phyloP scores from a whole-genome alignment of 2,329 filamentous ascomycete genomes.

The Epichloe gansuensis region DNA sequence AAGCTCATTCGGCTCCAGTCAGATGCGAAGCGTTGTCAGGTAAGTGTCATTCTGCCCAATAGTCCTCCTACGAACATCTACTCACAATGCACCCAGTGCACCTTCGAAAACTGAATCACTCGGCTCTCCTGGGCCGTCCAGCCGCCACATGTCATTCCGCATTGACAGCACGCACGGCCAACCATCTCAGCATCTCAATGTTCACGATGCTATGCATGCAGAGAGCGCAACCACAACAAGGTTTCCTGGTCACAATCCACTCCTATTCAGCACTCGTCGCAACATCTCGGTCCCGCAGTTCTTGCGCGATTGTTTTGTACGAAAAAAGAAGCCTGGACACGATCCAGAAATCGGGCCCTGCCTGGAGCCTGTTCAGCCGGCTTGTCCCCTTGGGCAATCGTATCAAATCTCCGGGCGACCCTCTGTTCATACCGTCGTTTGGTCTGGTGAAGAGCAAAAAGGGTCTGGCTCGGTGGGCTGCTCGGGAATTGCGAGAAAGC shows the following conservation, averaged over 20 bases:
- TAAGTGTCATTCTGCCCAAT: conserved; percentile 3
- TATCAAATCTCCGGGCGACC: conserved; percentile 5
- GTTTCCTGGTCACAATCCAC: conserved; percentile 16
- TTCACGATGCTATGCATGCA: background rate
- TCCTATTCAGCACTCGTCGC: conserved; percentile 22
- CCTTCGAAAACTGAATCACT: conserved; percentile 3
- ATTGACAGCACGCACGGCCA: conserved; percentile 6
- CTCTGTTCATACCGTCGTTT: conserved; percentile 15
- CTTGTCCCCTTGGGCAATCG: background rate
- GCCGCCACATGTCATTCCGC: conserved; percentile 10
- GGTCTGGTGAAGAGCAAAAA: conserved; percentile 13
- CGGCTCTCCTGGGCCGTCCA: conserved; percentile 10
- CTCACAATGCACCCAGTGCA: background rate
- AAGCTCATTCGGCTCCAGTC: conserved; percentile 12
- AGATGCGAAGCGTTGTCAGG: conserved; percentile 11
- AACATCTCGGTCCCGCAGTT: conserved; percentile 14
- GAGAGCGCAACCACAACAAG: background rate
- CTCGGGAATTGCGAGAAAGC: background rate
- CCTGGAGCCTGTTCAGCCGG: background rate
- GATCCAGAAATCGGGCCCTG: background rate
- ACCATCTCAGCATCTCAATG: conserved; percentile 6
- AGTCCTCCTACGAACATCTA: conserved; percentile 1
- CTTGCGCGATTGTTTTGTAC: conserved; percentile 10
- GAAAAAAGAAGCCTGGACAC: background rate
- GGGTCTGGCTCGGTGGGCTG: background rate